Base-by-base conservation (phyloP, 306 rosid genomes). In the Castanospermum australe region DNA sequence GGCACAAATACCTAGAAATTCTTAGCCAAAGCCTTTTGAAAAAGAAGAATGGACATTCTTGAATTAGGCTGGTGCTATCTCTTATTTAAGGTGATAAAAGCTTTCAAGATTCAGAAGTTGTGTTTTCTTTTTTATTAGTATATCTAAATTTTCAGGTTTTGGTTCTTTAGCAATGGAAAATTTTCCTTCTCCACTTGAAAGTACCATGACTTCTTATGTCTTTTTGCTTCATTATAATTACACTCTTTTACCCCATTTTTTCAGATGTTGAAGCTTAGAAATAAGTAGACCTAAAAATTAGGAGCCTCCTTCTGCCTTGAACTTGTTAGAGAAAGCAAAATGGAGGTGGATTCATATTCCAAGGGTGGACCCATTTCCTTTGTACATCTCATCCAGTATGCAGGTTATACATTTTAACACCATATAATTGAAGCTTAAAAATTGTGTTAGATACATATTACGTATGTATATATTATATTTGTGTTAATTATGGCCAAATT, bases 331-430 rank as follows among this genome's bases (percentile, higher is more conserved):
- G 72, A 85, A 83, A 85, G 89, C 88, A 18, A 90, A 90, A 90
- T 79, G 72, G 92, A 90, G 84, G 87, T 90, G 59, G 94, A 90
- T 83, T 79, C 83, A 6, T 77, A 79, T 75, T 88, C 92, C 54
- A 88, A 86, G 86, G 92, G 92, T 45, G 94, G 94, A 30, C 87
- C 92, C 51, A 76, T 88, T 78, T 85, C 94, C 57, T 90, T 44
- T 84, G 81, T 92, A 57, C 92, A 90, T 86, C 88, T 90, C 55
- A 85, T 90, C 80, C 94, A 87, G 35, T 76, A 2, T 6, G 88
- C 86, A 84, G 94, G 92, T 90, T 42, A 59, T 66, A 12, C 22
- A 56, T 47, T 28, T 76, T 56, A 61, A 28, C 35, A 33, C 35
- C 38, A 4, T 1, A 13, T 18, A 78, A 35, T 81, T 66, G 33